These are phyloP conservation scores for Phaeophleospora eucalypticola DNA, from an alignment of 2,329 filamentous ascomycete species.

Conservation along the genomic window DNA sequence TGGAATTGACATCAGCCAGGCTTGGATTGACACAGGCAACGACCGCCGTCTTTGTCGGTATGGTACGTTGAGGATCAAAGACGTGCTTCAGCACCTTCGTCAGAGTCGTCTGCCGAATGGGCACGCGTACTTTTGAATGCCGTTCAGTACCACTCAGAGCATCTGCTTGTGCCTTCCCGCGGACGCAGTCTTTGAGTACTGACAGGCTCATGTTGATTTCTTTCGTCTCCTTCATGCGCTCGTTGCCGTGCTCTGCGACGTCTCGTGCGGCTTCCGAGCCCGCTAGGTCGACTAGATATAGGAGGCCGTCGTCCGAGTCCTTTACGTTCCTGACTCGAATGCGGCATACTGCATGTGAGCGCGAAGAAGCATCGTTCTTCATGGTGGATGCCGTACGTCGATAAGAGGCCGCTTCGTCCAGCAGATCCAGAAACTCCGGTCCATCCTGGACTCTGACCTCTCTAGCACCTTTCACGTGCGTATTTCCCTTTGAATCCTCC, in stretches of 20 bases:
- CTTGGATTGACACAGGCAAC: too few relatives aligned
- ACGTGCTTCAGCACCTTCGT: too few relatives aligned
- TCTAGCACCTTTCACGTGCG: slow-evolving; percentile 2
- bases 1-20: too few relatives aligned
- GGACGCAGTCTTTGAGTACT: slow-evolving; percentile 12
- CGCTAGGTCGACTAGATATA: slow-evolving; percentile 13
- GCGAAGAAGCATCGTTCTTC: slow-evolving; percentile 10
- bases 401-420: too few relatives aligned
- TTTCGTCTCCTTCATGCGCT: slow-evolving; percentile 10
- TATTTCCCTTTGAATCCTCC: slow-evolving; percentile 4
- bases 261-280: slow-evolving; percentile 14
- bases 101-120: too few relatives aligned
- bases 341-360: slow-evolving; percentile 12
- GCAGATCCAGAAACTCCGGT: too few relatives aligned
- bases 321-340: slow-evolving; percentile 4
- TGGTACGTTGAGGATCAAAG: too few relatives aligned
- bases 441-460: slow-evolving; percentile 3
- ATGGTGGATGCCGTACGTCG: too few relatives aligned
- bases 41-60: too few relatives aligned
- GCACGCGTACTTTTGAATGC: too few relatives aligned
- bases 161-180: slow-evolving; percentile 9
- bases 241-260: slow-evolving; percentile 6
- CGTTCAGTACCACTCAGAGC: too few relatives aligned
- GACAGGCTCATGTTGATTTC: slow-evolving; percentile 14
- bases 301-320: not conserved